Conservation (phyloP, 1,284 basidiomycete genomes). For the Puccinia polysora region DNA sequence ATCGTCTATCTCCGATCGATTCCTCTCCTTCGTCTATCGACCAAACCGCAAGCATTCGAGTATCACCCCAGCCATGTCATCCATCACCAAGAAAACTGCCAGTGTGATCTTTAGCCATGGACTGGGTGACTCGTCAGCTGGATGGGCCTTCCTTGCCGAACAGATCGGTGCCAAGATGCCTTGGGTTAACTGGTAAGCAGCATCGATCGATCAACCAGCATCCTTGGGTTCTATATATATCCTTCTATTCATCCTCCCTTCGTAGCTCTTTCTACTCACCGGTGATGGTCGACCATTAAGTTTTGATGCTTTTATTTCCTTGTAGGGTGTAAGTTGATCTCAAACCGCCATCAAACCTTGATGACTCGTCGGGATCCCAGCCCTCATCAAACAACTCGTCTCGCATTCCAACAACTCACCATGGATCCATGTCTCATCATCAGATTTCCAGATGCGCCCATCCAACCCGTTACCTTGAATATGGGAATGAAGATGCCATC, state of each 20-base stretch:
- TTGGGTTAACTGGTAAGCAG: conserved; percentile 32
- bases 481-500: conserved; percentile 33
- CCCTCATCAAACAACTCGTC: neutral
- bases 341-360: neutral
- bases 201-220: neutral
- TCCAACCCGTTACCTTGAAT: conserved; percentile 34
- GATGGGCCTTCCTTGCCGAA: conserved; percentile 27
- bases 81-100: conserved; percentile 12
- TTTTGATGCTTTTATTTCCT: neutral
- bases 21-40: neutral
- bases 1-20: neutral
- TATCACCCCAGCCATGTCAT: neutral
- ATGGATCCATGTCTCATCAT: neutral
- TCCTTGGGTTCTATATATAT: neutral
- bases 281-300: neutral
- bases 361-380: neutral
- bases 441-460: conserved; percentile 26
- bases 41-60: neutral
- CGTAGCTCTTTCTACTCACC: neutral
- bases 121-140: conserved; percentile 31
- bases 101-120: conserved; percentile 37
- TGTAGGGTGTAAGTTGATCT: conserved; percentile 31
- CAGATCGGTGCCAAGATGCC: conserved; percentile 31
- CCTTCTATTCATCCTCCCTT: neutral
- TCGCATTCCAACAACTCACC: neutral